A percentile compares a stretch with the other conserved stretches of the same genome.
These are phyloP conservation scores for Pulveroboletus sp. DNA, from an alignment of 768 basidiomycete species.

Conservation along the genomic window DNA sequence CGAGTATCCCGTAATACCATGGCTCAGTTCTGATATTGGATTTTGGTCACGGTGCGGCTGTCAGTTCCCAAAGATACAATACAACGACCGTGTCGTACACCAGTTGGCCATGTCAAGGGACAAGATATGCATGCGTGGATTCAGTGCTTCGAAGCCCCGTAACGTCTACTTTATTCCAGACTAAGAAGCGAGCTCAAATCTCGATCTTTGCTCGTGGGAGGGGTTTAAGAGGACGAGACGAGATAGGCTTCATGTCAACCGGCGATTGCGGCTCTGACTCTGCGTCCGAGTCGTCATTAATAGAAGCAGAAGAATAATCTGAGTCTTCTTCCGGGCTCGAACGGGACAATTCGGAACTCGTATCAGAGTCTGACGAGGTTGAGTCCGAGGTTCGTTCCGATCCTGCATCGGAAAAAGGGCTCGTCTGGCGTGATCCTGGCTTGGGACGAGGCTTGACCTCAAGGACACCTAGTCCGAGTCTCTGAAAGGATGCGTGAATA, in stretches of 20 bases:
- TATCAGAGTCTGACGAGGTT: constrained; percentile 10
- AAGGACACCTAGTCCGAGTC: constrained; percentile 62
- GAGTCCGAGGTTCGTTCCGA: neutral
- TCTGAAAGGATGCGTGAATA: constrained; percentile 33
- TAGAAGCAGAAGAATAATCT: constrained; percentile 5
- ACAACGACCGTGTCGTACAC: neutral
- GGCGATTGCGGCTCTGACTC: constrained; percentile 14
- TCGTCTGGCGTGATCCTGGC: constrained; percentile 3
- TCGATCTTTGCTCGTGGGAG: constrained; percentile 38
- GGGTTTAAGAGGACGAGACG: constrained; percentile 43
- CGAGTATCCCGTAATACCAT: constrained; percentile 5
- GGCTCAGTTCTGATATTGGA: neutral
- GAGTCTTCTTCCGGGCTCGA: constrained; percentile 13
- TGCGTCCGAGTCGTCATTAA: constrained; percentile 8
- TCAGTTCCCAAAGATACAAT: neutral
- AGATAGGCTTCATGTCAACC: constrained; percentile 36
- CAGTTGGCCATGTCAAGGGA: neutral
- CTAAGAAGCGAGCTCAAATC: constrained; percentile 18
- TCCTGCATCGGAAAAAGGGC: constrained; percentile 12
- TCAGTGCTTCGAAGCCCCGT: neutral
- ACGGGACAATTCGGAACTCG: constrained; percentile 10
- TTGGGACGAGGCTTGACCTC: constrained; percentile 33
- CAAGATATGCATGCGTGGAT: neutral
- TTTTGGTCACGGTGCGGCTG: neutral
- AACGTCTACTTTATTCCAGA: neutral